These are phyloP conservation scores for Xylaria intraflava DNA, from an alignment of 495 filamentous ascomycete species.

Conservation along the genomic window DNA sequence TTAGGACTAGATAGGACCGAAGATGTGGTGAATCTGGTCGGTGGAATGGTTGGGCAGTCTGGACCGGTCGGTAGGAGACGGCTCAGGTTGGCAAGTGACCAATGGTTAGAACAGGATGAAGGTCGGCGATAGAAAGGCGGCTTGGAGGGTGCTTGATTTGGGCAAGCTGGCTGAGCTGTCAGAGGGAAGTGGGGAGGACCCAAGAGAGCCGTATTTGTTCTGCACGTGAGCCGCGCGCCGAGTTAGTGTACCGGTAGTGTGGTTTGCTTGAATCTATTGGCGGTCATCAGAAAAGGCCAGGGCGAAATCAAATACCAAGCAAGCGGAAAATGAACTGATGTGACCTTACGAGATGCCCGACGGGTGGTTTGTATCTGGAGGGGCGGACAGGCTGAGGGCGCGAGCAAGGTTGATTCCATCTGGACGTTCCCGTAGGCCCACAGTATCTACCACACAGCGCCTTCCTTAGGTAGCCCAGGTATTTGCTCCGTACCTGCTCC, in stretches of 20 bases:
- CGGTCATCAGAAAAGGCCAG: not conserved
- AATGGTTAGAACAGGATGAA: not conserved
- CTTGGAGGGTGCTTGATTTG: not conserved
- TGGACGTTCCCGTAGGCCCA: too few relatives aligned
- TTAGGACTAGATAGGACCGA: slow-evolving; percentile 10
- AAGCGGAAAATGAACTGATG: too few relatives aligned
- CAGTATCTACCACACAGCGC: too few relatives aligned
- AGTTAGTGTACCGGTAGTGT: not conserved
- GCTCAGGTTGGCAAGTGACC: not conserved
- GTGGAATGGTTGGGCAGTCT: not conserved
- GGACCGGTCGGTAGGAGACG: not conserved
- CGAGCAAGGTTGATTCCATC: too few relatives aligned
- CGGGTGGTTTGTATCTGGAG: too few relatives aligned
- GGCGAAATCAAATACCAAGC: not conserved
- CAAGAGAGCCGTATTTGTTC: not conserved
- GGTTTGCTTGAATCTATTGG: not conserved
- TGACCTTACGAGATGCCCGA: too few relatives aligned
- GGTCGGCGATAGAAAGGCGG: not conserved
- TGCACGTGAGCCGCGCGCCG: not conserved
- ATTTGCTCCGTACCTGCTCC: too few relatives aligned
- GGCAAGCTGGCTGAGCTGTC: not conserved
- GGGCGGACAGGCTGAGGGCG: too few relatives aligned
- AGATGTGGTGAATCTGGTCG: slow-evolving; percentile 9
- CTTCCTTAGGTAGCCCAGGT: too few relatives aligned
- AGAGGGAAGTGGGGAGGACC: not conserved